phyloP scores from a whole-genome alignment of 352 stramenopile genomes.

The Thraustotheca clavata region DNA sequence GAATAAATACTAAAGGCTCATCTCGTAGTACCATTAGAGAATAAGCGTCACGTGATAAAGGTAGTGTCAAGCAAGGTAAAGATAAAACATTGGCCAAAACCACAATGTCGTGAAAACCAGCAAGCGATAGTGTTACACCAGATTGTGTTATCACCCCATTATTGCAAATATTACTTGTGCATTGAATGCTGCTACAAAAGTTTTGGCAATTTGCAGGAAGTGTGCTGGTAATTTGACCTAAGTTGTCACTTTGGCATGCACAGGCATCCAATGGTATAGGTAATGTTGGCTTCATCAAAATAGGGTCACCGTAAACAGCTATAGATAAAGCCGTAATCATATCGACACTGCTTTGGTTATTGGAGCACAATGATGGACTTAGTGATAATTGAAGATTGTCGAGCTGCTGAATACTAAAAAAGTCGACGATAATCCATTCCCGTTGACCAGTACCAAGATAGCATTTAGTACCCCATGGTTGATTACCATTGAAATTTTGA shows the following conservation, averaged over 20 bases:
- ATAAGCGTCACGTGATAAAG: slow-evolving; percentile 42
- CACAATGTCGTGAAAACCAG: slow-evolving; percentile 47
- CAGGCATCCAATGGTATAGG: not conserved
- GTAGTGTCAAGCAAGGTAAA: slow-evolving; percentile 32
- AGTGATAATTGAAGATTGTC: slow-evolving; percentile 46
- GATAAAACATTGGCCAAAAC: slow-evolving; percentile 35
- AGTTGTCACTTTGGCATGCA: slow-evolving; percentile 25
- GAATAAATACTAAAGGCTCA: slow-evolving; percentile 50
- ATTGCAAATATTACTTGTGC: not conserved
- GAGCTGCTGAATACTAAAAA: slow-evolving; percentile 29
- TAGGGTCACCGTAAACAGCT: slow-evolving; percentile 28
- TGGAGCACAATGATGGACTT: slow-evolving; percentile 32
- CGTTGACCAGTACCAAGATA: slow-evolving; percentile 36
- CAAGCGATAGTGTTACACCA: slow-evolving; percentile 27
- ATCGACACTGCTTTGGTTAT: slow-evolving; percentile 27
- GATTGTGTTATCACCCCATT: not conserved
- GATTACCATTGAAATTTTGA: slow-evolving; percentile 14
- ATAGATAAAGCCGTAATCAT: slow-evolving; percentile 36
- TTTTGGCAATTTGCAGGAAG: not conserved
- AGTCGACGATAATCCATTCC: slow-evolving; percentile 62
- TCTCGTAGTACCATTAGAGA: slow-evolving; percentile 45
- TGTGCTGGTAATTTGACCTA: not conserved
- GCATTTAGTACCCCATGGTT: slow-evolving; percentile 29
- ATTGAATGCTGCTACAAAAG: not conserved
- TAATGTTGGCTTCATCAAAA: not conserved